These are phyloP conservation scores for Neotropicomus parvogracilis DNA, from an alignment of 1,284 basidiomycete species.

Conservation along the genomic window DNA sequence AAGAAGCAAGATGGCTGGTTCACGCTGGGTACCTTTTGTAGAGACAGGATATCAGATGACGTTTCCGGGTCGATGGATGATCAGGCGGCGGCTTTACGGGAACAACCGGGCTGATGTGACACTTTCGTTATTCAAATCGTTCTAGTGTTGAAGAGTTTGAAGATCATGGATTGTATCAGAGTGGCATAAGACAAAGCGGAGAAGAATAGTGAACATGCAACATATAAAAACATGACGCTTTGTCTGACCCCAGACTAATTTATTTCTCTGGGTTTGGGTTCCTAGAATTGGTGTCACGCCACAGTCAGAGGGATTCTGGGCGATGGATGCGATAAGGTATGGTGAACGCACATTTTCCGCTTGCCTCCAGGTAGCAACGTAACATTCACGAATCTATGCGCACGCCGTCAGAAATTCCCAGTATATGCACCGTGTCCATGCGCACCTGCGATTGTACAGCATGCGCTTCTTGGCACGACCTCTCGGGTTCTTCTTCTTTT, in stretches of 20 bases:
- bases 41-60: too few species aligned
- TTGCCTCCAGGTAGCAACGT: constrained; percentile 89
- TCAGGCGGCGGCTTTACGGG: too few species aligned
- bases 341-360: constrained; percentile 84
- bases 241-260: constrained; percentile 28
- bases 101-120: too few species aligned
- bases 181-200: constrained; percentile 14
- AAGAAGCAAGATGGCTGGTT: not conserved
- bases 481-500: constrained; percentile 96
- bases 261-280: constrained; percentile 84
- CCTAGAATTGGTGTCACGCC: constrained; percentile 45
- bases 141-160: not conserved
- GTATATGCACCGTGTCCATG: constrained; percentile 10
- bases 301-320: constrained; percentile 73
- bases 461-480: constrained; percentile 96
- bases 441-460: constrained; percentile 90
- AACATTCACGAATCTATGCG: constrained; percentile 87
- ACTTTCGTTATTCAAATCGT: too few species aligned
- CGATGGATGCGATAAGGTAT: constrained; percentile 39
- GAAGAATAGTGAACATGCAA: constrained; percentile 10
- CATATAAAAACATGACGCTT: constrained; percentile 15
- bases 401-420: constrained; percentile 6
- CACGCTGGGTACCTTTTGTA: too few species aligned
- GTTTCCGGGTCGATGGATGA: too few species aligned
- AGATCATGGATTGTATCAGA: constrained; percentile 21